Conservation (phyloP, 306 rosid species). For the Acacia melanoxylon region DNA sequence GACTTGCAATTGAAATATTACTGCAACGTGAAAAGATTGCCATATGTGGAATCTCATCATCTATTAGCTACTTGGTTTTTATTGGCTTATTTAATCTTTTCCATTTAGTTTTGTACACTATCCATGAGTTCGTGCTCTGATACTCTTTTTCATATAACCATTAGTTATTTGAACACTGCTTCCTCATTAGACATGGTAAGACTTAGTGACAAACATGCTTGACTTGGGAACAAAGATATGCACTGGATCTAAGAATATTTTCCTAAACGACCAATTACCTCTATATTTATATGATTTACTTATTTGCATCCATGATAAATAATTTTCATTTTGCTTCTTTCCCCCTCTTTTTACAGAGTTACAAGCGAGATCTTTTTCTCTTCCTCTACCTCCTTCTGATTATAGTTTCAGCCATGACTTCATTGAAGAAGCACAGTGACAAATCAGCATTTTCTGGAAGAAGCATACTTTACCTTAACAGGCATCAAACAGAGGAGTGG, state of each 20-base stretch:
- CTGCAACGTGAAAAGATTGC: slow-evolving; percentile 13
- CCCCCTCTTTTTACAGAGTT: slow-evolving; percentile 50
- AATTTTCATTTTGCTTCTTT: slow-evolving; percentile 20
- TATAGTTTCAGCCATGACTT: slow-evolving; percentile 87
- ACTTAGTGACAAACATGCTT: neutral
- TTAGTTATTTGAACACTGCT: slow-evolving; percentile 12
- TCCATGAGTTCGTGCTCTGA: neutral
- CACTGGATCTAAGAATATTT: slow-evolving; percentile 11
- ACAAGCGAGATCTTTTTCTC: slow-evolving; percentile 87
- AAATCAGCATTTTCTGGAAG: slow-evolving; percentile 78
- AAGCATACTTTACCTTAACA: slow-evolving; percentile 81
- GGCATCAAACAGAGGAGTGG: slow-evolving; percentile 99
- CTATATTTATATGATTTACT: slow-evolving; percentile 14
- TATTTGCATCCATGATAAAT: slow-evolving; percentile 16
- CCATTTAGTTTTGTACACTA: neutral
- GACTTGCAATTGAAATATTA: slow-evolving; percentile 24
- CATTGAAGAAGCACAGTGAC: slow-evolving; percentile 86
- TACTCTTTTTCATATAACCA: neutral
- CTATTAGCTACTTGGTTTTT: neutral
- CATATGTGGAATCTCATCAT: slow-evolving; percentile 14
- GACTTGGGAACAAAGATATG: slow-evolving; percentile 21
- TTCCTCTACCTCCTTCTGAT: slow-evolving; percentile 84
- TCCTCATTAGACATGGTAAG: slow-evolving; percentile 22
- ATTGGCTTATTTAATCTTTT: neutral
- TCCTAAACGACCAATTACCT: slow-evolving; percentile 10